Evolutionary conservation across 2,329 filamentous ascomycete species (phyloP), one percentile per base, ranked within the genome.

Genomic region (Ophiosphaerella korrae): DNA sequence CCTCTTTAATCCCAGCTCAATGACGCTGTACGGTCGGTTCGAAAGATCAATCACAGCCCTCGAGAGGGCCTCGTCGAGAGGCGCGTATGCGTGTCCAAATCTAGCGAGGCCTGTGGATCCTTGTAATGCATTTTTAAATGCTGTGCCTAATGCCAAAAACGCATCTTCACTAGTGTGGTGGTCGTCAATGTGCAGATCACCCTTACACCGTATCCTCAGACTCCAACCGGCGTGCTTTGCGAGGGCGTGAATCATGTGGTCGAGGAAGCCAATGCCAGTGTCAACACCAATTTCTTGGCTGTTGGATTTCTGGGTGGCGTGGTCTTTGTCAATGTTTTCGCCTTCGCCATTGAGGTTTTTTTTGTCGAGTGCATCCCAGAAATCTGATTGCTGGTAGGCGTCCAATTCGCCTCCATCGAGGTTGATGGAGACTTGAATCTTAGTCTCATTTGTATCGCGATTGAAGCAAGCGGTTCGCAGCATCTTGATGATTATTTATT

Each of bases 121-220:
- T 57, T 89, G 88, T 36, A 99, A 84, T 13, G 92, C 90, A 42
- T 82, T 75, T 67, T 89, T 88, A 78, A 97, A 97, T 50, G 92
- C 91, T 62, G 82, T 81, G 42, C 94, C 94, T 18, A 99, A 85
- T 12, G 93, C 91, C 60, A 99, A 88, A 77, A 90, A 97, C 52
- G 90, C 88, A 73, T 99, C 94, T 80, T 99, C 94, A 58, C 92
- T 89, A 7, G 93, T 97, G 83, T 99, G 94, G 79, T 99, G 94
- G 82, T 97, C 94, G 78, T 99, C 94, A 74, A 99, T 96, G 80
- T 96, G 89, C 45, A 97, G 78, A 77, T 99, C 94, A 47, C 94
- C 94, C 73, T 88, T 84, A 75, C 91, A 95, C 58, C 85, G 81
- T 50, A 99, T 80, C 29, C 86, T 86, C 64, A 99, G 77, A 78